Conservation (phyloP, 495 filamentous ascomycete species). For the Penicillium dipodomyicola region DNA sequence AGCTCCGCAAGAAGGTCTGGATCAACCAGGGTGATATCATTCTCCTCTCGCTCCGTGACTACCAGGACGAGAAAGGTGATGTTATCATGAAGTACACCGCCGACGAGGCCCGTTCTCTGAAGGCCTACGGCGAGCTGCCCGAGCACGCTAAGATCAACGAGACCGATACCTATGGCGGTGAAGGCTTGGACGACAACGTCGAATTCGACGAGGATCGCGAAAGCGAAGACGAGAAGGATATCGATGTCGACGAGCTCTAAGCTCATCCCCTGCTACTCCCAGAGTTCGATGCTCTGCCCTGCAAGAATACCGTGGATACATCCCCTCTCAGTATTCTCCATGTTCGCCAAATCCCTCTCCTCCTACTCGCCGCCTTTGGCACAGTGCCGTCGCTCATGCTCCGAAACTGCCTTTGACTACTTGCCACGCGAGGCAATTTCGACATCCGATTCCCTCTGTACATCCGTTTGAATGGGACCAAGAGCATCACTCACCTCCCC, state of each 20-base stretch:
- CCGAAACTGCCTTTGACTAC: slow-evolving; percentile 12
- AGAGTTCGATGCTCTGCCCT: slow-evolving; percentile 37
- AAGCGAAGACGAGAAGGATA: slow-evolving; percentile 57
- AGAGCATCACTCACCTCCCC: slow-evolving; percentile 10
- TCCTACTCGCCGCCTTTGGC: slow-evolving; percentile 24
- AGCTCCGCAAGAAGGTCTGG: slow-evolving; percentile 97
- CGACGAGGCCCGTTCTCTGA: slow-evolving; percentile 91
- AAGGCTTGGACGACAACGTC: slow-evolving; percentile 58
- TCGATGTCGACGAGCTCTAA: slow-evolving; percentile 61
- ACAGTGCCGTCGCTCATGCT: slow-evolving; percentile 21
- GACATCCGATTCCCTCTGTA: slow-evolving; percentile 14
- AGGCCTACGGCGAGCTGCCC: slow-evolving; percentile 94
- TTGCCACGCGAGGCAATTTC: slow-evolving; percentile 11
- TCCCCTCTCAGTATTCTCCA: slow-evolving; percentile 27
- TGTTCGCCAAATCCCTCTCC: slow-evolving; percentile 26
- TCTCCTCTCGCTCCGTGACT: slow-evolving; percentile 92
- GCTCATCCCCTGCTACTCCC: slow-evolving; percentile 23
- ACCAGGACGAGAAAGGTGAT: slow-evolving; percentile 98
- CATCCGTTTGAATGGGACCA: slow-evolving; percentile 15
- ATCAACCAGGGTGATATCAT: slow-evolving; percentile 99
- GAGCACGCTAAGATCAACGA: slow-evolving; percentile 99
- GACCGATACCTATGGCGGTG: slow-evolving; percentile 84
- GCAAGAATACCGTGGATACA: slow-evolving; percentile 37
- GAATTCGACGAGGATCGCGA: slow-evolving; percentile 61
- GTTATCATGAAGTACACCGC: slow-evolving; percentile 98